These are phyloP conservation scores for Chamaenerion angustifolium DNA, from an alignment of 345 rosid species.

Conservation along the genomic window DNA sequence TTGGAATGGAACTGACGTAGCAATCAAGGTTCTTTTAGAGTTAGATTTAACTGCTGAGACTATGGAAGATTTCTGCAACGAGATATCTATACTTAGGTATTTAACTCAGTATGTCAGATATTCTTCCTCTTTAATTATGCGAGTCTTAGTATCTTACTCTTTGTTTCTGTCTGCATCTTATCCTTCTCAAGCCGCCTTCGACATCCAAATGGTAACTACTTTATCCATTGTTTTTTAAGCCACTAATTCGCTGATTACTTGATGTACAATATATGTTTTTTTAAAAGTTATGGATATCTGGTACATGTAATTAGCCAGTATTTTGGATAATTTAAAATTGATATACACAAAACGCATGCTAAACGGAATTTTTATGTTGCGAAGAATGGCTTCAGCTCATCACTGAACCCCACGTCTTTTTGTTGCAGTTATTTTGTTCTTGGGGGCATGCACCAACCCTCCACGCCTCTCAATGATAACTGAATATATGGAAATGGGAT, in stretches of 20 bases:
- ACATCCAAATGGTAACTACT: constrained; percentile 80
- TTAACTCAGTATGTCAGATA: constrained; percentile 2
- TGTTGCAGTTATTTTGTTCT: constrained; percentile 72
- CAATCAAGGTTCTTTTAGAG: constrained; percentile 90
- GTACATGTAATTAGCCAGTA: background rate
- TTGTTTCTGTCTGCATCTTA: constrained; percentile 12
- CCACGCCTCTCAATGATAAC: constrained; percentile 88
- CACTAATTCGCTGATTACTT: too few species aligned
- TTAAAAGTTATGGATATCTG: background rate
- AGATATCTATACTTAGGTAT: constrained; percentile 91
- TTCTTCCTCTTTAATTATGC: background rate
- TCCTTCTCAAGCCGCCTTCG: constrained; percentile 67
- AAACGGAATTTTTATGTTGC: background rate
- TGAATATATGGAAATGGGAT: constrained; percentile 98
- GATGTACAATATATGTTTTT: background rate
- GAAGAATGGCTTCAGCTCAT: too few species aligned
- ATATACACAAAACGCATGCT: background rate
- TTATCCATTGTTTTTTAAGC: constrained; percentile 1
- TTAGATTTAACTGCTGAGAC: constrained; percentile 91
- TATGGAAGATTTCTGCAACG: constrained; percentile 98
- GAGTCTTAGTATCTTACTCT: constrained; percentile 2
- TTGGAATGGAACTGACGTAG: constrained; percentile 99
- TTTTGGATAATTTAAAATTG: background rate
- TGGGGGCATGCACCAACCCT: constrained; percentile 96
- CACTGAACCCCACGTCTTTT: background rate